Evolutionary conservation across 1,284 basidiomycete genomes (phyloP), one percentile per base, ranked within the genome.

Genomic region (Baeospora myosura): DNA sequence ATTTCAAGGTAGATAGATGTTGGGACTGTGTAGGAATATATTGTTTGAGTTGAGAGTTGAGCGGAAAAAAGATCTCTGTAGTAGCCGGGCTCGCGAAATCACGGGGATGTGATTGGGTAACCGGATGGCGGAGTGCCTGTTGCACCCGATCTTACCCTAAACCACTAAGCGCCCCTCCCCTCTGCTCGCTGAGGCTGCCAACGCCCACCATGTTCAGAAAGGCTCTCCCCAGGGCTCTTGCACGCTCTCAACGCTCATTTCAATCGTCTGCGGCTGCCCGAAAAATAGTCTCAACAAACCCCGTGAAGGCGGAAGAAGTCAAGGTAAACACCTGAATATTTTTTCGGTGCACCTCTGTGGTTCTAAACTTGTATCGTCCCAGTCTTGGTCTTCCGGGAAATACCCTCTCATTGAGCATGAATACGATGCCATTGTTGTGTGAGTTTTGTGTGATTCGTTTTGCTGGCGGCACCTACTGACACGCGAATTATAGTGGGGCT

Each of bases 341-440:
- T 18, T 32, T 48, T 45, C 34, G 38, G 46, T 44, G 40, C 28
- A 36, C 39, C 40, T 25, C 17, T 30, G 37, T 36, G 48, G n/a
- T n/a, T n/a, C n/a, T n/a, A n/a, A n/a, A n/a, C n/a, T n/a, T n/a
- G n/a, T 43, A 42, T 31, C 38, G 30, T 20, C 43, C 41, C 50
- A 85, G 81, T 80, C 81, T 28, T 84, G 78, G 81, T 73, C 79
- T 34, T 82, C 78, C 18, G 85, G 83, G 41, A 88, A 90, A 61
- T 98, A 98, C 65, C 90, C 94, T 28, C 73, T 99, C 52, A 94
- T 98, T 58, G 95, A 99, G 63, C 95, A 98, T 63, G 88, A 93
- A 66, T 96, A 92, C 64, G 93, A 97, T 71, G 92, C 93, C 25
- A 81, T 97, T 55, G 93, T 97, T 49, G 89, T 96, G 92, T 94